Evolutionary conservation across 1,284 basidiomycete genomes (phyloP).

Genomic region (Cryptococcus depauperatus): DNA sequence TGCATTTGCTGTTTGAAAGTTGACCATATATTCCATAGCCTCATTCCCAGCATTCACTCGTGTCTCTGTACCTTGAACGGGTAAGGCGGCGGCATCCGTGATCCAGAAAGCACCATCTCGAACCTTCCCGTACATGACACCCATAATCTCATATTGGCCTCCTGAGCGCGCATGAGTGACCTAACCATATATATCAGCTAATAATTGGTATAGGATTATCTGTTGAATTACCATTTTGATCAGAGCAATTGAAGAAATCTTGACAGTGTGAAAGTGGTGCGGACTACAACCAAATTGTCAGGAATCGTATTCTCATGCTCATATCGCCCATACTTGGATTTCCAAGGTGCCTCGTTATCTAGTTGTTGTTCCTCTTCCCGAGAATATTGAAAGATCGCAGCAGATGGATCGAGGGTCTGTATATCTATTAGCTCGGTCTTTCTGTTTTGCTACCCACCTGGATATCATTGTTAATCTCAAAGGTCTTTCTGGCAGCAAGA

Average conservation of each 20-base stretch:
- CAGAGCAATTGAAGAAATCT: constrained; percentile 87
- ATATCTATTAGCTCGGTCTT: constrained; percentile 1
- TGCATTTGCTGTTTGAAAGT: constrained; percentile 72
- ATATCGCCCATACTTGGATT: constrained; percentile 77
- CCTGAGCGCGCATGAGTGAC: constrained; percentile 97
- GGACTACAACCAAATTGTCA: constrained; percentile 51
- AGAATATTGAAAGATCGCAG: constrained; percentile 76
- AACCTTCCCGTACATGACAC: constrained; percentile 96
- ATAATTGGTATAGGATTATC: constrained; percentile 1
- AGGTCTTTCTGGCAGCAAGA: constrained; percentile 54
- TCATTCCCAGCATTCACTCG: constrained; percentile 93
- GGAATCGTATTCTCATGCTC: no score
- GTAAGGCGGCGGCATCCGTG: constrained; percentile 92
- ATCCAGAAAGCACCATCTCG: constrained; percentile 78
- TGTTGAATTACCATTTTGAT: constrained; percentile 96
- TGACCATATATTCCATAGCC: constrained; percentile 98
- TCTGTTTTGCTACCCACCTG: constrained; percentile 19
- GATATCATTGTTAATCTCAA: constrained; percentile 74
- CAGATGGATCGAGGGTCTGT: constrained; percentile 44
- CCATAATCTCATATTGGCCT: constrained; percentile 98
- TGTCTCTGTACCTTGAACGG: constrained; percentile 98
- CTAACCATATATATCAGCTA: constrained; percentile 45
- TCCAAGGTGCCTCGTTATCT: constrained; percentile 72
- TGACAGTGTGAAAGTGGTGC: constrained; percentile 87
- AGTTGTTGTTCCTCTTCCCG: constrained; percentile 62